phyloP scores from a whole-genome alignment of 805 yeast species.

The Tetrapisispora taiwanensis region DNA sequence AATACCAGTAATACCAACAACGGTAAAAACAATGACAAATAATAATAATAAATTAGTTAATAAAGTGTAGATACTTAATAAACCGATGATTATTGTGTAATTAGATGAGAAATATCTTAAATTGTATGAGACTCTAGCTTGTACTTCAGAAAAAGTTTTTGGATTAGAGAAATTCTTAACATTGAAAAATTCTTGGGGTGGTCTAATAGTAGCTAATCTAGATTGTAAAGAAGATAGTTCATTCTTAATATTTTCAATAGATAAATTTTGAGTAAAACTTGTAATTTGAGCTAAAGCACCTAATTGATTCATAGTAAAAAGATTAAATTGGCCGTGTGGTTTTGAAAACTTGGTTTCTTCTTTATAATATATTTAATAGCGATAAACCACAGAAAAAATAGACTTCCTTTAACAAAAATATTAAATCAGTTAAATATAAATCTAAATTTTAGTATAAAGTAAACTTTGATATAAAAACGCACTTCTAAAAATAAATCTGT shows the following conservation, averaged over 20 bases:
- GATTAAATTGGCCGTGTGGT: background rate
- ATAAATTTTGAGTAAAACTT: slow-evolving; percentile 23
- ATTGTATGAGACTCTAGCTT: slow-evolving; percentile 79
- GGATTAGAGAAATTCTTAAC: slow-evolving; percentile 85
- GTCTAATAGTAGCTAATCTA: slow-evolving; percentile 61
- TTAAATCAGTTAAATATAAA: no score
- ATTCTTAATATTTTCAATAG: slow-evolving; percentile 28
- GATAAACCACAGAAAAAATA: no score
- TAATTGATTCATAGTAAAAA: slow-evolving; percentile 6
- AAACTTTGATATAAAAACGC: no score
- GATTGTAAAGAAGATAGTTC: slow-evolving; percentile 48
- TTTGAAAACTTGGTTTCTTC: background rate
- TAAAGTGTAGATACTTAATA: slow-evolving; percentile 74
- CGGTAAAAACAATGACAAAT: slow-evolving; percentile 68
- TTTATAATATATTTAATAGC: no score
- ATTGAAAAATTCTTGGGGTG: slow-evolving; percentile 92
- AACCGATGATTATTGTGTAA: slow-evolving; percentile 62
- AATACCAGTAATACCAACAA: slow-evolving; percentile 70
- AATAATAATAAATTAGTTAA: slow-evolving; percentile 76
- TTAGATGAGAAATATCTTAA: slow-evolving; percentile 80
- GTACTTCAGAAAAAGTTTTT: slow-evolving; percentile 76
- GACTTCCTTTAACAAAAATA: no score
- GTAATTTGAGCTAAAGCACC: slow-evolving; percentile 18
- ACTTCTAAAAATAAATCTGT: no score
- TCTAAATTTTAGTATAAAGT: no score